phyloP scores from a whole-genome alignment of 2,329 filamentous ascomycete species.

The Aspergillus sp. region DNA sequence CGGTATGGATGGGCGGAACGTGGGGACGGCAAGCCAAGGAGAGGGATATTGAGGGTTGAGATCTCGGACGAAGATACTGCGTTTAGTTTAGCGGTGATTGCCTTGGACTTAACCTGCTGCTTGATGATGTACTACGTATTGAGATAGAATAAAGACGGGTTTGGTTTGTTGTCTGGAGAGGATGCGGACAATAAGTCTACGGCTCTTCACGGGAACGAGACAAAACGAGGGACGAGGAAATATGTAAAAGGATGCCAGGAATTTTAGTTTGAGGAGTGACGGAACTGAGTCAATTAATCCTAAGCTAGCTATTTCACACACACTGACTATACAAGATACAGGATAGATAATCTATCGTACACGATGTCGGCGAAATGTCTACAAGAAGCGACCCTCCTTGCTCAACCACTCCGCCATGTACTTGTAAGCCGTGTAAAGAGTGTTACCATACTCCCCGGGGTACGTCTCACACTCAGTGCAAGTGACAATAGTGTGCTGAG shows the following conservation, averaged over 20 bases:
- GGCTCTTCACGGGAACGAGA: neutral
- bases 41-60: neutral
- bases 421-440: neutral
- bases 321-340: neutral
- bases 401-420: slow-evolving; percentile 3
- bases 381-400: neutral
- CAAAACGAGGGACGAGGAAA: neutral
- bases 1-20: neutral
- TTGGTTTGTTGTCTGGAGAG: no score
- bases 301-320: neutral
- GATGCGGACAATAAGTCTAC: no score
- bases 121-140: neutral
- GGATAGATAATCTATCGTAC: neutral
- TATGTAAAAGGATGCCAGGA: no score
- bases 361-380: neutral
- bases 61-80: neutral
- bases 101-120: neutral
- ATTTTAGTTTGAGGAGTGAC: no score
- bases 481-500: slow-evolving; percentile 4
- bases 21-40: no score
- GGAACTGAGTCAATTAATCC: neutral
- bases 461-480: slow-evolving; percentile 1
- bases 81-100: neutral
- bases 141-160: neutral
- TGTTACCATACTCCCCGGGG: neutral